Evolutionary conservation across 169 alveolate genomes (phyloP).

Genomic region (Besnoitia besnoiti): DNA sequence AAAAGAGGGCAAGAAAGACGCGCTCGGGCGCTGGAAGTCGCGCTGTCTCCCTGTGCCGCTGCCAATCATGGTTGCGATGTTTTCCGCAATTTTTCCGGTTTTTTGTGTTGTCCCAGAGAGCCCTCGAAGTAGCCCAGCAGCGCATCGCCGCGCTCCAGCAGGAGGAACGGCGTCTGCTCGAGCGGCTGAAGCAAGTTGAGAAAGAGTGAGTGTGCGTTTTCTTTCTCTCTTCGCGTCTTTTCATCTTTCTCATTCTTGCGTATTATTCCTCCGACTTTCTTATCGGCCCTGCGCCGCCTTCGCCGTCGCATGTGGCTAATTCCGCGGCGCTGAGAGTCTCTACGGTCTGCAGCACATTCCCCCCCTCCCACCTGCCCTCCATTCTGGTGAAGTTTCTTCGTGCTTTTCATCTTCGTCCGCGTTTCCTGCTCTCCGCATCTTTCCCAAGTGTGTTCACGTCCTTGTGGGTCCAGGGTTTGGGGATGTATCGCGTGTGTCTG

Average conservation of each 20-base stretch:
- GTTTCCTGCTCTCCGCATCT: background rate
- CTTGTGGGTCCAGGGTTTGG: background rate
- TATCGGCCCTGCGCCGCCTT: background rate
- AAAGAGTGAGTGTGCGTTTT: background rate
- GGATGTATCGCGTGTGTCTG: too few relatives aligned
- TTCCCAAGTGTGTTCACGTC: background rate
- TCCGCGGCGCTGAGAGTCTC: background rate
- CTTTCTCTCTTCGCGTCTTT: background rate
- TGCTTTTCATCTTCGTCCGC: background rate
- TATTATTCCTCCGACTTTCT: background rate
- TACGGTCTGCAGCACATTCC: background rate
- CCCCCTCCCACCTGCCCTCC: background rate
- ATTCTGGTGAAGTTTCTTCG: too few relatives aligned
- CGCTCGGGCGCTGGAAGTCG: too few relatives aligned
- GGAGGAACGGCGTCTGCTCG: background rate
- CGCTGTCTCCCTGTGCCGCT: too few relatives aligned
- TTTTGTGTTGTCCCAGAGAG: background rate
- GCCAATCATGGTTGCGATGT: too few relatives aligned
- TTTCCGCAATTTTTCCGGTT: too few relatives aligned
- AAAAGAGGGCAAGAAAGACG: too few relatives aligned
- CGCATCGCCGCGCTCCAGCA: background rate
- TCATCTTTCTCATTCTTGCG: background rate
- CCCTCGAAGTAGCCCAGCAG: conserved; percentile 17
- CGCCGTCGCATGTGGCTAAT: background rate
- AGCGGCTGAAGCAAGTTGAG: background rate